These are phyloP conservation scores for Aureobasidium zeae DNA, from an alignment of 2,329 filamentous ascomycete species.

Conservation along the genomic window DNA sequence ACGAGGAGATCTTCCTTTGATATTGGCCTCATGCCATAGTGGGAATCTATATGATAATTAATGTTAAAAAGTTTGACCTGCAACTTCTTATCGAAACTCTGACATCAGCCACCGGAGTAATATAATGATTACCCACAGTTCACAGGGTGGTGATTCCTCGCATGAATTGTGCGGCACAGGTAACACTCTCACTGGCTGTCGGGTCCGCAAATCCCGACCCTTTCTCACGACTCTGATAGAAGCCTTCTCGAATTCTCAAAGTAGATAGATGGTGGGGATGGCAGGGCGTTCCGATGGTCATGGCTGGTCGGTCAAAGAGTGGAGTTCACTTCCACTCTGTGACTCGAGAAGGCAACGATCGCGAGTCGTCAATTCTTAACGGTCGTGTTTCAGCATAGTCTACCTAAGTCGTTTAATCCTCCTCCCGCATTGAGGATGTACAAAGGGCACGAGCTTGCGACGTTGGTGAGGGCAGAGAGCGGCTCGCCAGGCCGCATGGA, in stretches of 20 bases:
- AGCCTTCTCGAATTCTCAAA: conserved; percentile 15
- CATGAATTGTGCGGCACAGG: neutral
- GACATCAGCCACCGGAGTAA: conserved; percentile 1
- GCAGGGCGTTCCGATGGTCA: neutral
- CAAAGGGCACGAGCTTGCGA: conserved; percentile 7
- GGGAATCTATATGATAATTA: too few relatives aligned
- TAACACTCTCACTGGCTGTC: neutral
- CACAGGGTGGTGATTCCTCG: neutral
- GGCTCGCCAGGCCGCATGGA: conserved; percentile 4
- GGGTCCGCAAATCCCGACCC: too few relatives aligned
- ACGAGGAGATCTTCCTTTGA: too few relatives aligned
- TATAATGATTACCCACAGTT: neutral
- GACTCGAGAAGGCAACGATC: neutral
- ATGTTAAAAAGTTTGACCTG: too few relatives aligned
- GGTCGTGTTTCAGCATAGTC: conserved; percentile 10
- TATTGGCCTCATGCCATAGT: too few relatives aligned
- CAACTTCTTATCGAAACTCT: too few relatives aligned
- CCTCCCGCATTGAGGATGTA: conserved; percentile 5
- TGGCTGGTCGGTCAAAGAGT: conserved; percentile 6
- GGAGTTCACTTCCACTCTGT: neutral
- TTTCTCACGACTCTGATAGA: conserved; percentile 9
- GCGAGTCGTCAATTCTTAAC: conserved; percentile 7
- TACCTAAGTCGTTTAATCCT: conserved; percentile 4
- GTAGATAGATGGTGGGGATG: conserved; percentile 10
- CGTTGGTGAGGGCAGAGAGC: conserved; percentile 10